Evolutionary conservation across 768 basidiomycete genomes (phyloP), one percentile per base, ranked within the genome.

Genomic region (Kwoniella dendrophila): DNA sequence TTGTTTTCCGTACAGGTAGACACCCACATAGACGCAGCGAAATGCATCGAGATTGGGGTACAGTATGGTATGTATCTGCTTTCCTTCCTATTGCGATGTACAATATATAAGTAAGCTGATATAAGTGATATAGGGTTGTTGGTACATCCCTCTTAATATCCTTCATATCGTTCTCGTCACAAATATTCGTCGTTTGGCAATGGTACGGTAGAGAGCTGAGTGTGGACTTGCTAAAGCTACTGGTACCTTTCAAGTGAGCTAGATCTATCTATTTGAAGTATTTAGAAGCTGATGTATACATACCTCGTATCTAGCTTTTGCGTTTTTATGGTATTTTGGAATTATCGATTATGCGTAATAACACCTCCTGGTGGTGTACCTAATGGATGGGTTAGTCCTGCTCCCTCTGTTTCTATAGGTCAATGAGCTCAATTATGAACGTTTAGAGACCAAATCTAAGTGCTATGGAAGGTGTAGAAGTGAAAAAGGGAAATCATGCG

Each of bases 281-380:
- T 26, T 27, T 33, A 34, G 11, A 5, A 14, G n/a, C 26, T 51
- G 27, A 12, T 11, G 20, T 49, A 5, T 49, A 11, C 48, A 38
- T 8, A 38, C 48, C 3, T 49, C 29, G 30, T 22, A 30, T 30
- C 44, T 51, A 97, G 94, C 72, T 48, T 85, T 22, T 80, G 95
- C 11, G 87, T 95, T 20, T 83, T 82, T 33, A 82, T 94, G 80
- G 77, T 98, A 18, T 83, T 90, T 16, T 91, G 87, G 87, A 96
- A 92, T 77, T 99, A 98, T 76, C 87, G 84, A 71, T 82, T 92
- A 4, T 90, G 88, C 71, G 88, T 95, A 4, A 80, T 77, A 20
- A 92, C 89, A 1, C 86, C 95, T 60, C 95, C 96, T 0, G 96
- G 96, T 7, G 78, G 79, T 4, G 91, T 94, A 0, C 95, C 96